Conservation (phyloP, 352 stramenopile species). For the Globisporangium emineosum region DNA sequence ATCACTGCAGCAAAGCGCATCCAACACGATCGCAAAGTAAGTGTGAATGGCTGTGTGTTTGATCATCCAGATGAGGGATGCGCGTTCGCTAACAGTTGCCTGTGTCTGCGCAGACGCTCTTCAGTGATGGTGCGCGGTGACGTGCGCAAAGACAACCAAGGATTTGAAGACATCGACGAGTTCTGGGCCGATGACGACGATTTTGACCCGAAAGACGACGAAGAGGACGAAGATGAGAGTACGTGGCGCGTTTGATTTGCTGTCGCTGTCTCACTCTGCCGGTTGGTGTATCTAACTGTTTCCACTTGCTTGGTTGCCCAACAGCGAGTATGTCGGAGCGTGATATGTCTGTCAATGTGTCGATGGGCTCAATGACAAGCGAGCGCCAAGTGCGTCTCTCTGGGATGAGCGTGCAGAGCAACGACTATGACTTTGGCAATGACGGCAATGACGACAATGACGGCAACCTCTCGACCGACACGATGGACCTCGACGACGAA, state of each 20-base stretch:
- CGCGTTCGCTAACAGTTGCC: constrained; percentile 1
- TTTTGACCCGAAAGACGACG: constrained; percentile 20
- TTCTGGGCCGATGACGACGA: constrained; percentile 73
- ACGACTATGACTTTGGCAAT: constrained; percentile 25
- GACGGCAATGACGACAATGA: constrained; percentile 16
- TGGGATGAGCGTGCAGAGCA: constrained; percentile 27
- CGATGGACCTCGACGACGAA: constrained; percentile 23
- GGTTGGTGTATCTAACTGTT: not conserved
- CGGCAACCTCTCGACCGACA: constrained; percentile 21
- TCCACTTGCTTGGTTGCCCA: constrained; percentile 24
- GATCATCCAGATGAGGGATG: not conserved
- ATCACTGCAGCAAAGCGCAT: constrained; percentile 6
- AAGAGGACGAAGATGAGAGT: constrained; percentile 42
- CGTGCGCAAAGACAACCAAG: constrained; percentile 71
- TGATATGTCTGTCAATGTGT: constrained; percentile 38
- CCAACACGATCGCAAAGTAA: constrained; percentile 19
- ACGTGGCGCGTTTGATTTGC: not conserved
- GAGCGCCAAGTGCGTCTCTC: constrained; percentile 46
- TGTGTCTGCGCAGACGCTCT: constrained; percentile 31
- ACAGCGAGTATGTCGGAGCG: constrained; percentile 41
- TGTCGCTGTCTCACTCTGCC: not conserved
- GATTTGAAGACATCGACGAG: constrained; percentile 86
- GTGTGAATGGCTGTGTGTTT: constrained; percentile 21
- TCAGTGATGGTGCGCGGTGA: constrained; percentile 57
- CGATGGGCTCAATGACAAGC: constrained; percentile 41